Evolutionary conservation across 2,329 filamentous ascomycete species (phyloP).

Genomic region (Sporothrix luriei): DNA sequence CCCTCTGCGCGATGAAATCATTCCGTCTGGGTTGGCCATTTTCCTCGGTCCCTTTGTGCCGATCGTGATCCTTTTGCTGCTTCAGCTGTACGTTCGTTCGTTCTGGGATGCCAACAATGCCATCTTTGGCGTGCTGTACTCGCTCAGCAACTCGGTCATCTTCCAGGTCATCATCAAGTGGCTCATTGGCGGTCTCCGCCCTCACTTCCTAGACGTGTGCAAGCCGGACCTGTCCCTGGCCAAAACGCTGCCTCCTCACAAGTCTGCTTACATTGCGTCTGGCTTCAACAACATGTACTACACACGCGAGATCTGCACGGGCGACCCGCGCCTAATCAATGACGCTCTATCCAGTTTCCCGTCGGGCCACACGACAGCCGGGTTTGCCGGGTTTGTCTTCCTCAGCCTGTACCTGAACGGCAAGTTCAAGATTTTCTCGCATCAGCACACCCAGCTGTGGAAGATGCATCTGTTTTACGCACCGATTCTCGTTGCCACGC

Average conservation of each 20-base stretch:
- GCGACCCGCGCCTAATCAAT: conserved; percentile 64
- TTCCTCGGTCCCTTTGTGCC: conserved; percentile 65
- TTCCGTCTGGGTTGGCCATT: conserved; percentile 71
- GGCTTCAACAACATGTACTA: conserved; percentile 64
- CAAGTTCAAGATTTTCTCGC: conserved; percentile 73
- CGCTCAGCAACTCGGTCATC: conserved; percentile 69
- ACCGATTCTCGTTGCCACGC: conserved; percentile 66
- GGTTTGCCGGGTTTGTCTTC: conserved; percentile 71
- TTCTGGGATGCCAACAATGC: conserved; percentile 75
- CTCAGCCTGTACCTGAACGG: conserved; percentile 75
- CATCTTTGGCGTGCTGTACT: conserved; percentile 68
- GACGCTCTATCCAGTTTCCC: conserved; percentile 72
- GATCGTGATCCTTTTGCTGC: conserved; percentile 64
- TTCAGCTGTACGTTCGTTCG: conserved; percentile 68
- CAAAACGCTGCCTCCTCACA: conserved; percentile 38
- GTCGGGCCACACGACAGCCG: conserved; percentile 72
- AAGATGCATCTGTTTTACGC: conserved; percentile 67
- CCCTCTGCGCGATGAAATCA: conserved; percentile 68
- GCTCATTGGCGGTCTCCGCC: conserved; percentile 72
- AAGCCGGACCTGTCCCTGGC: conserved; percentile 58
- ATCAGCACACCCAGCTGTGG: conserved; percentile 75
- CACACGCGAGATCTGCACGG: conserved; percentile 70
- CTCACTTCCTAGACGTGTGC: conserved; percentile 71
- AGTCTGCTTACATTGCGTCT: conserved; percentile 49
- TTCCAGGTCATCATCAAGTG: conserved; percentile 78